Percentiles rank a stretch among this genome's conserved stretches.
phyloP scores from a whole-genome alignment of 768 basidiomycete genomes.

The Hygrophorus russula region DNA sequence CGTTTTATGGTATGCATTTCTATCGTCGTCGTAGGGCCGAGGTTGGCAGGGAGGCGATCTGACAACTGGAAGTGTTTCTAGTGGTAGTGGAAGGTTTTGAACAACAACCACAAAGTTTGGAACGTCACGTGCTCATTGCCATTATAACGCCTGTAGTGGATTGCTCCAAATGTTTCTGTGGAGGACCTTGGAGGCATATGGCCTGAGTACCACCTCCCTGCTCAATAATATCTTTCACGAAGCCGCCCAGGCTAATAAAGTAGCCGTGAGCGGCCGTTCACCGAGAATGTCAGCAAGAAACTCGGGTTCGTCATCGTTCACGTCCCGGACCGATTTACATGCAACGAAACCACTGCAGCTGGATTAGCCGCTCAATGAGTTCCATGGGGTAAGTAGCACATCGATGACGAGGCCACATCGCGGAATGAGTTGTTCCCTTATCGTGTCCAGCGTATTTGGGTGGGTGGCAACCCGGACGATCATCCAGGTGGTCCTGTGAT shows the following conservation, averaged over 20 bases:
- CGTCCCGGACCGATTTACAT: background rate
- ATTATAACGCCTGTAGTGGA: no score
- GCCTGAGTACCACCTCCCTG: constrained; percentile 6
- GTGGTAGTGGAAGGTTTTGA: no score
- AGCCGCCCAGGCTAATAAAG: constrained; percentile 19
- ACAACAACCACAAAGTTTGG: no score
- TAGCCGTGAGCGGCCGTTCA: constrained; percentile 17
- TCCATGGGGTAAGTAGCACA: constrained; percentile 16
- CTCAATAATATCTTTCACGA: constrained; percentile 16
- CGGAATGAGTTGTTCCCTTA: background rate
- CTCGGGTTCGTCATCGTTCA: background rate
- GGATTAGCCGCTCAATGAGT: constrained; percentile 12
- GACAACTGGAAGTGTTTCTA: no score
- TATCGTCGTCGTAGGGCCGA: no score
- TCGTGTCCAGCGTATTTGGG: constrained; percentile 13
- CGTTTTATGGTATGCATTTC: no score
- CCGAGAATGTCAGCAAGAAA: background rate
- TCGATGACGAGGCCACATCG: constrained; percentile 10
- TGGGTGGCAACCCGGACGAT: constrained; percentile 16
- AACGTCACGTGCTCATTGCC: no score
- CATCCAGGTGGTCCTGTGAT: constrained; percentile 3
- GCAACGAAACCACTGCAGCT: constrained; percentile 12
- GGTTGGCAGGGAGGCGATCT: no score
- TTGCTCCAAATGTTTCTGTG: constrained; percentile 12
- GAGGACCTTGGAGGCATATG: background rate